Percentiles rank a stretch among this genome's conserved stretches.
Conservation (phyloP, 2,329 filamentous ascomycete species). For the Lachnellula occidentalis region DNA sequence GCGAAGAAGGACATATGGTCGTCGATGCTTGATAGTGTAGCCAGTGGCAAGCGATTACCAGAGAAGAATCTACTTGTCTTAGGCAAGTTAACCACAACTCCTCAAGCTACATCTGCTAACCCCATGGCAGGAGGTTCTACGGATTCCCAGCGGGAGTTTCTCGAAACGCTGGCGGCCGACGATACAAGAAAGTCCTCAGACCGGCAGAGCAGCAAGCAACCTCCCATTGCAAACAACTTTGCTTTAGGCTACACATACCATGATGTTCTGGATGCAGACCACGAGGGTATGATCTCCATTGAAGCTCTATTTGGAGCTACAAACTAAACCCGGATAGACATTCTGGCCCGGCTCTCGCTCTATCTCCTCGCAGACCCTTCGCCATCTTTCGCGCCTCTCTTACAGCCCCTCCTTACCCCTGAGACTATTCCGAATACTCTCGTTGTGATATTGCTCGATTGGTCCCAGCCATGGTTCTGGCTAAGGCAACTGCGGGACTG, state of each 20-base stretch:
- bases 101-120: constrained; percentile 20
- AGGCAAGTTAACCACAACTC: constrained; percentile 46
- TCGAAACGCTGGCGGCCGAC: constrained; percentile 50
- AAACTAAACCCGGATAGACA: constrained; percentile 53
- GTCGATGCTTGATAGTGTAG: constrained; percentile 84
- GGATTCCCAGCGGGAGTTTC: constrained; percentile 78
- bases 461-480: constrained; percentile 92
- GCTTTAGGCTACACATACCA: constrained; percentile 93
- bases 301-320: constrained; percentile 10
- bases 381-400: constrained; percentile 72
- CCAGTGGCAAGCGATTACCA: constrained; percentile 81
- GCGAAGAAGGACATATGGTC: constrained; percentile 88
- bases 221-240: constrained; percentile 85
- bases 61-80: constrained; percentile 88
- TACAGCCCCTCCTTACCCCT: constrained; percentile 78
- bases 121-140: constrained; percentile 63
- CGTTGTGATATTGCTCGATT: constrained; percentile 88
- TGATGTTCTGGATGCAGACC: constrained; percentile 87
- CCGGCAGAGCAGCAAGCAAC: constrained; percentile 53
- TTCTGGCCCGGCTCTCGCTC: constrained; percentile 79
- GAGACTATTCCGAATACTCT: constrained; percentile 81
- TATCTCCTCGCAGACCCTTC: constrained; percentile 86
- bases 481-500: constrained; percentile 82
- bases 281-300: constrained; percentile 60
- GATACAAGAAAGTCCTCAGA: constrained; percentile 41